Base-by-base conservation (phyloP, 2,329 filamentous ascomycete species). In the Penicillium sp. region DNA sequence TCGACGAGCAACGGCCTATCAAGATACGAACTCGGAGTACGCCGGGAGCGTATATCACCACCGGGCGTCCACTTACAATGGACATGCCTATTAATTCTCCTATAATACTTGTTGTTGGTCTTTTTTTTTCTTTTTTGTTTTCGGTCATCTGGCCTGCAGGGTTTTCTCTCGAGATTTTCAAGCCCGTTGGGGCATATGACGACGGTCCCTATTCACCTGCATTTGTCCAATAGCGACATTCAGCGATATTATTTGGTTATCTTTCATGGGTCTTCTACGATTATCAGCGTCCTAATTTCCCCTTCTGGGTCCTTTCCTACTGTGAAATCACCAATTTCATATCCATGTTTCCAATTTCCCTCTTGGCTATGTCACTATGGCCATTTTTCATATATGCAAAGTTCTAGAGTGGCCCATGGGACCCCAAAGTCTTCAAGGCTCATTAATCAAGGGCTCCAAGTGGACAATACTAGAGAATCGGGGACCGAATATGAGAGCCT, bases 1-100 rank as follows among this genome's bases (percentile, higher is more conserved):
- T 62, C 89, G 90, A 63, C 86, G 91, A 62, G 83, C 83, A 23
- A 93, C 91, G 2, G 79, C 90, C 50, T 95, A 93, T 77, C 82
- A 85, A 50, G 90, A 92, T 61, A 76, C 71, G 47, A 75, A 75
- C 57, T 81, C 79, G 35, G 79, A 81, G 62, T 81, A 81, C 65
- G 77, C 78, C 15, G 73, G 75, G 47, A 81, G 79, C 71, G 73
- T 79, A 71, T 76, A 79, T 62, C 78, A 77, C 65, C 75, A 79
- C 55, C 77, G 75, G 13, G 69, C 67, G 11, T 79, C 78, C 8
- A 75, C 70, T 26, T 78, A 78, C 62, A 73, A 73, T 55, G 72
- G 71, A 26, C 75, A 78, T 57, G 73, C 72, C 60, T 78, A 78
- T 62, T 78, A 68, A 56, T 55, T 35, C 13, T 54, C 30, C 19